Evolutionary conservation across 140 eudicot genomes (phyloP).

Genomic region (Bidens hawaiensis): DNA sequence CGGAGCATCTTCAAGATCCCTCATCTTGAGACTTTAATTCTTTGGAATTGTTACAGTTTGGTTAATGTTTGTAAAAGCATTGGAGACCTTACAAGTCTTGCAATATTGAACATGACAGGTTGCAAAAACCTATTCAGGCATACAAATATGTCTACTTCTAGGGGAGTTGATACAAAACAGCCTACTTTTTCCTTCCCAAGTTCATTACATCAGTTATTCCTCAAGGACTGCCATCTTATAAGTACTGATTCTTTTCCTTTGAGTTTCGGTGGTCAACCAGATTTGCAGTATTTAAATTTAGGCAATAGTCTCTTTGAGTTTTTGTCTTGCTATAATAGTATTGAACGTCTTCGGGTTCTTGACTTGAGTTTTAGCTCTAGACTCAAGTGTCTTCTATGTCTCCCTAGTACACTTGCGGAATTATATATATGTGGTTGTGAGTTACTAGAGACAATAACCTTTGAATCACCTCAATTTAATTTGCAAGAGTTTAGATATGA

Average conservation of each 20-base stretch:
- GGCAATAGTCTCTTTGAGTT: not conserved
- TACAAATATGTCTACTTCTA: no score
- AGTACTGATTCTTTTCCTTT: conserved; percentile 2
- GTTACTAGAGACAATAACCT: conserved; percentile 13
- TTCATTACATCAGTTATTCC: conserved; percentile 2
- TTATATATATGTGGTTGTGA: not conserved
- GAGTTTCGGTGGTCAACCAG: conserved; percentile 3
- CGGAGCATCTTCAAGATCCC: not conserved
- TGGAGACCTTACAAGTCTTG: no score
- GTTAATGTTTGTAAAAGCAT: no score
- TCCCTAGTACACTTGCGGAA: conserved; percentile 20
- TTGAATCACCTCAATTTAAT: conserved; percentile 15
- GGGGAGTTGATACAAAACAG: no score
- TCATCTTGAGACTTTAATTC: not conserved
- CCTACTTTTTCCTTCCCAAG: not conserved
- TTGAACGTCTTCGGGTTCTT: conserved; percentile 1
- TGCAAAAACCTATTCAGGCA: no score
- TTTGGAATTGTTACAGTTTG: no score
- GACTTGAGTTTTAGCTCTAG: conserved; percentile 6
- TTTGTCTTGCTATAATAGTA: not conserved
- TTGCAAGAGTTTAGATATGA: no score
- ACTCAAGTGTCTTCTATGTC: not conserved
- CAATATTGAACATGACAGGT: no score
- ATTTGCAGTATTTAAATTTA: conserved; percentile 14
- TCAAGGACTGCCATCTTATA: conserved; percentile 8